Evolutionary conservation across 345 rosid species (phyloP).

Genomic region (Camelina laxa): DNA sequence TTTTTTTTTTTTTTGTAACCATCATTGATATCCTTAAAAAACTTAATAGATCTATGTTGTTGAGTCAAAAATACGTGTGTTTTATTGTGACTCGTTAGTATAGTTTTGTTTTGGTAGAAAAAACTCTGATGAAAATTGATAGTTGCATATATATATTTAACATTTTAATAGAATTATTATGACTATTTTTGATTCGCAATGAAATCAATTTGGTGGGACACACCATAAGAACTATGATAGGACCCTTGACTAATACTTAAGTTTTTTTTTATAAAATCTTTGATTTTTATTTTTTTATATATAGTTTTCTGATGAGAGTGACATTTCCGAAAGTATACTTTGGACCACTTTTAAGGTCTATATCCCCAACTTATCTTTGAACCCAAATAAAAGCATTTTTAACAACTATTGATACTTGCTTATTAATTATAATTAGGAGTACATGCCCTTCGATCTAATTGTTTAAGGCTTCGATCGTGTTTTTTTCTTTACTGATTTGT

Average conservation of each 20-base stretch:
- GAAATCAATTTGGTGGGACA: slow-evolving; percentile 47
- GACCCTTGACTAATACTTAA: slow-evolving; percentile 47
- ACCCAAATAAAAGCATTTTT: slow-evolving; percentile 18
- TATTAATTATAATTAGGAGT: background rate
- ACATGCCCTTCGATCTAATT: slow-evolving; percentile 1
- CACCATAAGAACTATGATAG: slow-evolving; percentile 38
- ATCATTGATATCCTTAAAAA: background rate
- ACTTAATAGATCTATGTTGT: background rate
- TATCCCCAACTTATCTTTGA: slow-evolving; percentile 45
- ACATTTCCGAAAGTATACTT: slow-evolving; percentile 48
- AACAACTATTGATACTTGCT: background rate
- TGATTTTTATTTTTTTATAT: background rate
- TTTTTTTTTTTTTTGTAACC: background rate
- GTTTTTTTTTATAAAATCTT: slow-evolving; percentile 22
- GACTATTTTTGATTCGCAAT: slow-evolving; percentile 9
- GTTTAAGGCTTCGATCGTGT: background rate
- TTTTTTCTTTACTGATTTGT: background rate
- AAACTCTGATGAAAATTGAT: slow-evolving; percentile 7
- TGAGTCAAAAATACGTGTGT: background rate
- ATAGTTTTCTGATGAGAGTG: slow-evolving; percentile 34
- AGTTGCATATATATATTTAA: slow-evolving; percentile 21
- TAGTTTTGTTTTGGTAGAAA: background rate
- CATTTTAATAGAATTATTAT: background rate
- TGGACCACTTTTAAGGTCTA: slow-evolving; percentile 50
- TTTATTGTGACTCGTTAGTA: background rate